Base-by-base conservation (phyloP, 2,329 filamentous ascomycete genomes). In the Myriosclerotinia scirpicola region DNA sequence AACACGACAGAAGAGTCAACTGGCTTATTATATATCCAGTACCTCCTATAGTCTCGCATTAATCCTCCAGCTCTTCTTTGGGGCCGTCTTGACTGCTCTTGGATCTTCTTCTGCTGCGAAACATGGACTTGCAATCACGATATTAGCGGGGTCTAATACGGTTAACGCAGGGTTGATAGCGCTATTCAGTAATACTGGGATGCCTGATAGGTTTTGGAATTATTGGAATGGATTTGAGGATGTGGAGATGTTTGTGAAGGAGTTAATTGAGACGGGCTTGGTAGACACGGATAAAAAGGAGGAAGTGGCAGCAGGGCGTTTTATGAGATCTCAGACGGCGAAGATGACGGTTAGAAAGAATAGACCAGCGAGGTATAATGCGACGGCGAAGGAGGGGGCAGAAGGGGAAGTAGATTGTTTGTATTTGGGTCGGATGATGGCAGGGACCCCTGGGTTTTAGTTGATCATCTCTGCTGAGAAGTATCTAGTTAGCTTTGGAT, bases 31-130 rank as follows among this genome's bases (percentile, higher is more conserved):
- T 50, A 40, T 71, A 36, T 69, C 62, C 38, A 66, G 69, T 7
- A 54, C 68, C 11, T 46, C 72, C 54, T 73, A 71, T 60, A 73
- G 71, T 40, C 22, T 59, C 3, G 53, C 65, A 17, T 50, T 74
- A 8, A 59, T 74, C 36, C 53, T 71, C 1, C 73, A 74, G 53
- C 67, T 74, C 7, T 15, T 74, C 8, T 68, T 74, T 46, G 73
- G 72, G 6, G 72, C 72, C 2, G 64, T 70, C 3, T 64, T 74
- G 9, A 74, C 72, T 8, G 73, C 69, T 12, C 68, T 74, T 3
- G 70, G 71, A 14, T 68, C 72, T 0, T 65, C 61, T 1, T 54
- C 69, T 2, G 61, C 54, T 11, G 56, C 60, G 2, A 68, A 67
- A 52, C 36, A 67, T 30, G 64, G 66, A 14, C 52, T 68, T 11